These are phyloP conservation scores for Ampelocalamus luodianensis DNA, from an alignment of 176 grass and related monocot genomes.

Conservation along the genomic window DNA sequence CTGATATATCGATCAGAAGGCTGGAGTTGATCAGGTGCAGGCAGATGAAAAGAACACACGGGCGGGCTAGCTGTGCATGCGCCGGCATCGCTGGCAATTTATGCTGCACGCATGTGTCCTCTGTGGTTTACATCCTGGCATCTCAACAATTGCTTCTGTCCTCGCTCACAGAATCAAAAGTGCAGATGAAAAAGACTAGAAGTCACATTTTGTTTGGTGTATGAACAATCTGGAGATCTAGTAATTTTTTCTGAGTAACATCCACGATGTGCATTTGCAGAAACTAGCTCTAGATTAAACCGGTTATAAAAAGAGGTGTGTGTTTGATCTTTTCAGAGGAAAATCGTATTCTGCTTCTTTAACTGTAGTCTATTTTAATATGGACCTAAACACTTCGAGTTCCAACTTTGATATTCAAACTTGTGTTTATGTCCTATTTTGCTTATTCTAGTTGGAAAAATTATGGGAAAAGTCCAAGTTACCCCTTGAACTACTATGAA, in stretches of 20 bases:
- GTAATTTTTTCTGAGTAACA: not conserved
- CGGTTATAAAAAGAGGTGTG: too few relatives aligned
- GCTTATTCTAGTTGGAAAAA: too few relatives aligned
- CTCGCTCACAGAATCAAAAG: not conserved
- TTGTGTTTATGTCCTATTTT: too few relatives aligned
- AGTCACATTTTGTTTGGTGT: not conserved
- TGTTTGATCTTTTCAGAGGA: too few relatives aligned
- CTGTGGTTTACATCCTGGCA: not conserved
- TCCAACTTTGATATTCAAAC: too few relatives aligned
- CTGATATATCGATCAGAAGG: not conserved
- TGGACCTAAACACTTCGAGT: too few relatives aligned
- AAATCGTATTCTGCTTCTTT: too few relatives aligned
- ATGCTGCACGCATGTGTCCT: not conserved
- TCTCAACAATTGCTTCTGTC: not conserved
- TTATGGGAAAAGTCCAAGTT: too few relatives aligned
- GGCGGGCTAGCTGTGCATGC: not conserved
- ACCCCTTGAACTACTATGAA: too few relatives aligned
- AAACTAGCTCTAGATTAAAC: too few relatives aligned
- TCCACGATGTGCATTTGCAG: too few relatives aligned
- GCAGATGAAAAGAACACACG: not conserved
- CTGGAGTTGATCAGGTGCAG: not conserved
- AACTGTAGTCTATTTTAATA: too few relatives aligned
- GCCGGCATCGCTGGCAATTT: not conserved
- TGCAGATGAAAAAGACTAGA: not conserved
- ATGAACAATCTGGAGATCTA: not conserved